Evolutionary conservation across 371 early-diverging fungal species (phyloP), one percentile per base, ranked within the genome.

Genomic region (Syncephalastrum sp.): DNA sequence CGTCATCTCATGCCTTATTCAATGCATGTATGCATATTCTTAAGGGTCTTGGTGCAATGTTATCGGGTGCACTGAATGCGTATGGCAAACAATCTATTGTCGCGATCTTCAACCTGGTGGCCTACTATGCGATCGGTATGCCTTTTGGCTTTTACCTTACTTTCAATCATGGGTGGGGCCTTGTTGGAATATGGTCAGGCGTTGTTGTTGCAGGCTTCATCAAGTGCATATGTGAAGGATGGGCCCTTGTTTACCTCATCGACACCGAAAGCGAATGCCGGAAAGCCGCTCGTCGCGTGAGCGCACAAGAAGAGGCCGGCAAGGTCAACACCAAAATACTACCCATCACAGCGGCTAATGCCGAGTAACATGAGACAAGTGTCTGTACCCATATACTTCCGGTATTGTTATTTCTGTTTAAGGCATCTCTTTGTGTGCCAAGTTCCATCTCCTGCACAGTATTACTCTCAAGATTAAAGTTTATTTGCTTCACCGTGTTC

Each of bases 131-230:
- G 6, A 57, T 73, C 47, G 76, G 76, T 0, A 45, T 76, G 13
- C 76, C 76, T 2, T 62, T 73, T 57, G 76, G 76, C 16, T 42
- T 73, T 4, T 75, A 65, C 54, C 57, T 70, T 60, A 66, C 70
- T 6, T 65, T 55, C 13, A 14, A 42, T 14, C 50, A 59, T 41
- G 53, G 47, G 15, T 68, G 63, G 67, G 76, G 76, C 4, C 21
- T 76, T 3, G 24, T 61, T 19, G 76, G 76, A 16, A 54, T 76
- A 13, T 76, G 76, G 76, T 63, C 61, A 21, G 70, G 76, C 8
- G 71, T 76, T 14, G 67, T 61, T 16, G 8, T 73, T 5, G 67
- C 73, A 16, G 74, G 71, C 5, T 19, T 63, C n/a, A 42, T 73
- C n/a, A 76, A 76, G 29, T 52, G 61, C 0, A 29, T 70, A 7